phyloP scores from a whole-genome alignment of 2,329 filamentous ascomycete species.

The Fonsecaea pedrosoi region DNA sequence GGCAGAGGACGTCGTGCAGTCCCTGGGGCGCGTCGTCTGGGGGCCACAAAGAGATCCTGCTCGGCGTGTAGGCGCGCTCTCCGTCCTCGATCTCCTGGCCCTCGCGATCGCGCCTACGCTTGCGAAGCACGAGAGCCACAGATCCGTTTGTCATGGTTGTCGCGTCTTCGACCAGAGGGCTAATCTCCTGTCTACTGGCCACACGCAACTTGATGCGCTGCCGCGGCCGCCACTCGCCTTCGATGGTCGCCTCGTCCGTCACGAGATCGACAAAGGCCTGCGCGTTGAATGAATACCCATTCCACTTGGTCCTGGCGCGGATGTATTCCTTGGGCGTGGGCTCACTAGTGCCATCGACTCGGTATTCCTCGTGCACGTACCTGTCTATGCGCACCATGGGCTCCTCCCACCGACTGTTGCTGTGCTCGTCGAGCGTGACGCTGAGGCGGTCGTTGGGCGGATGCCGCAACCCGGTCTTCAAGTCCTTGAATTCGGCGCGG shows the following conservation, averaged over 20 bases:
- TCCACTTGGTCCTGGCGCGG: constrained; percentile 53
- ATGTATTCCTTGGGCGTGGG: constrained; percentile 49
- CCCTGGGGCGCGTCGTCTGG: constrained; percentile 48
- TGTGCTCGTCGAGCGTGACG: constrained; percentile 35
- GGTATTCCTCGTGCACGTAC: constrained; percentile 51
- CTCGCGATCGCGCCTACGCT: constrained; percentile 41
- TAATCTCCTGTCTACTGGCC: constrained; percentile 52
- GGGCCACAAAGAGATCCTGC: constrained; percentile 52
- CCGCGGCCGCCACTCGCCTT: constrained; percentile 42
- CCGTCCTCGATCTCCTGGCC: constrained; percentile 44
- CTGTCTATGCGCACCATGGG: constrained; percentile 48
- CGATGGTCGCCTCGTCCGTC: constrained; percentile 46
- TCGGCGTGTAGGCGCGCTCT: constrained; percentile 50
- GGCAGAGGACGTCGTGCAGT: constrained; percentile 50
- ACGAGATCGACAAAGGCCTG: constrained; percentile 54
- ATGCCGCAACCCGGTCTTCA: constrained; percentile 23
- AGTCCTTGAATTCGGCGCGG: constrained; percentile 41
- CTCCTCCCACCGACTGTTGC: constrained; percentile 43
- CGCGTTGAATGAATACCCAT: constrained; percentile 50
- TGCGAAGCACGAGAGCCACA: constrained; percentile 41
- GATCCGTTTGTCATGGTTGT: constrained; percentile 34
- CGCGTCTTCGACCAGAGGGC: constrained; percentile 46
- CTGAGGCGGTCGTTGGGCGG: constrained; percentile 28
- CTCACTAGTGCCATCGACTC: constrained; percentile 32
- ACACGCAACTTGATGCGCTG: constrained; percentile 52